Evolutionary conservation across 805 yeast species (phyloP).

Genomic region (Yarrowia yakushimensis): DNA sequence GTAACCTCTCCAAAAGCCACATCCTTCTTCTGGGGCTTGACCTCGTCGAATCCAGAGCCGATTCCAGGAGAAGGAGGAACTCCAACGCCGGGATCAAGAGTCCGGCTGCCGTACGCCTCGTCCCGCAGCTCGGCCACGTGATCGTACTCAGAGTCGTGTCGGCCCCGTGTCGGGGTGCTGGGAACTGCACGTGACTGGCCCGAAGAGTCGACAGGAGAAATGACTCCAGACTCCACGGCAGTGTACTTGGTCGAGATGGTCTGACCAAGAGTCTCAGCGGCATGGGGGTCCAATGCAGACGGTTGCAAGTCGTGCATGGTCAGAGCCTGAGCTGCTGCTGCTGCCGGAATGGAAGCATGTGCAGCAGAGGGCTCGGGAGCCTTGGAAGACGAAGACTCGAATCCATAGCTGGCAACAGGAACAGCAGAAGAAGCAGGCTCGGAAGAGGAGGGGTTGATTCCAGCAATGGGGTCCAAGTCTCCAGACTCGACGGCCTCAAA

Average conservation of each 20-base stretch:
- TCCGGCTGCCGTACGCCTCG: too few relatives aligned
- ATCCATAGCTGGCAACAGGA: not conserved
- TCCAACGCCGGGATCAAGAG: too few relatives aligned
- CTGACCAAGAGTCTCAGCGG: not conserved
- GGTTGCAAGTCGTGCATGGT: constrained; percentile 16
- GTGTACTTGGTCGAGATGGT: not conserved
- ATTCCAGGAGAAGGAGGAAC: not conserved
- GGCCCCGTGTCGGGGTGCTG: not conserved
- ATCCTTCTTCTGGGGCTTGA: not conserved
- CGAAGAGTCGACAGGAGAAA: not conserved
- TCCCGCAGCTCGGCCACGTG: not conserved
- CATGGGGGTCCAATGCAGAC: not conserved
- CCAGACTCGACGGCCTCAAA: not conserved
- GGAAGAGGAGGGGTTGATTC: too few relatives aligned
- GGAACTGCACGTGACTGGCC: constrained; percentile 18
- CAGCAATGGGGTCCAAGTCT: not conserved
- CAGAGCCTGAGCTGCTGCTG: not conserved
- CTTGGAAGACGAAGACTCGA: too few relatives aligned
- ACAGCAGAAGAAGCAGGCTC: too few relatives aligned
- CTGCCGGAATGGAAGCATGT: not conserved
- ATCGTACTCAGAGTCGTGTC: constrained; percentile 4
- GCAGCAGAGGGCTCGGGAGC: not conserved
- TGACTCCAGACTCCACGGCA: not conserved
- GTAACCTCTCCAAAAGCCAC: not conserved
- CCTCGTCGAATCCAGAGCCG: not conserved